Evolutionary conservation across 2,329 filamentous ascomycete genomes (phyloP), one percentile per base, ranked within the genome.

Genomic region (Colletotrichum tropicicola): DNA sequence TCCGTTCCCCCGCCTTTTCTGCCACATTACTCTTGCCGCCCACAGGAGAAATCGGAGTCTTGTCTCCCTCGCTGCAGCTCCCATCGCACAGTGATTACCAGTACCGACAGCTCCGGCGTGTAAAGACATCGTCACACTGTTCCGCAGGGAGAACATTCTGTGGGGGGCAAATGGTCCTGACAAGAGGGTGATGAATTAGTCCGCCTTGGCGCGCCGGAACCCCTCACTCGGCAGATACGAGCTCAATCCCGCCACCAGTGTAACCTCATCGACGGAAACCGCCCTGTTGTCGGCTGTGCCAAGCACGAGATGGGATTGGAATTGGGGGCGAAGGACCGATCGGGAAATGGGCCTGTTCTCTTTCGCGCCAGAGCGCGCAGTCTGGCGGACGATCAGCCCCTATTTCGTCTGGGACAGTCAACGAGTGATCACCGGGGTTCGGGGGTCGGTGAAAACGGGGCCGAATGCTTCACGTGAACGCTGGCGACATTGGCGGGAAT

Each of bases 201-300:
- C 57, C 57, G 62, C 23, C 57, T 62, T 65, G 62, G 57, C 62
- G 39, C 44, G n/a, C 49, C 21, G 28, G 15, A 39, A 21, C 37
- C 60, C 57, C 57, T 44, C 49, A 44, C 12, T 53, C 49, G 61
- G 44, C 43, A 65, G 28, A 65, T 51, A 49, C 57, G 57, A 65
- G 28, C 28, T 37, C 27, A 32, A 30, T 51, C 32, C 10, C 27
- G 45, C 13, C 6, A 23, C 27, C 17, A 15, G 17, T 48, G 43
- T 19, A 57, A 48, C n/a, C 28, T 19, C 13, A 56, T 37, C 10
- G 53, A 27, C 21, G 39, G 53, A 37, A 12, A 19, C 30, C 43
- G 21, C 43, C 43, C 21, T 25, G 7, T 28, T 28, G 6, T 19
- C 8, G 19, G 25, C 44, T 9, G 5, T 44, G 52, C 52, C 52